phyloP scores from a whole-genome alignment of 2,329 filamentous ascomycete species.

The Fusarium napiforme region DNA sequence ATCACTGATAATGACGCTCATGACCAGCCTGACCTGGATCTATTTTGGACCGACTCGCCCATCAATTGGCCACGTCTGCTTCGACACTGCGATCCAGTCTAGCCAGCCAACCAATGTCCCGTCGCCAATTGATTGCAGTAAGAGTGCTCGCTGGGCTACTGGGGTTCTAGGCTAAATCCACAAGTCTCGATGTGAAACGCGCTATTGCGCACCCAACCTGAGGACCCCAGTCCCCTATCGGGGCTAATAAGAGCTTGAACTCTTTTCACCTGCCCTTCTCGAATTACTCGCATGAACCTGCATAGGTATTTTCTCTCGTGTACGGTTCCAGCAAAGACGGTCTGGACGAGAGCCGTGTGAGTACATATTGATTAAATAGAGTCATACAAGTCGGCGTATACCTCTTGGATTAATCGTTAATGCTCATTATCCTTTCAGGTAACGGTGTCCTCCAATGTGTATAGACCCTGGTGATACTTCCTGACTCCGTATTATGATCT shows the following conservation, averaged over 20 bases:
- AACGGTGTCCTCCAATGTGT: background rate
- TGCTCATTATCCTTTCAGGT: conserved; percentile 32
- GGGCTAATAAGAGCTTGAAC: background rate
- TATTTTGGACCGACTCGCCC: background rate
- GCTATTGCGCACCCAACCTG: conserved; percentile 34
- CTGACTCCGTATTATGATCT: background rate
- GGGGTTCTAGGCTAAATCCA: conserved; percentile 15
- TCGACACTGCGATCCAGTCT: conserved; percentile 6
- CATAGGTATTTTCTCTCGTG: background rate
- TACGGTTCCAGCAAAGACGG: background rate
- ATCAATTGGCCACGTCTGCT: conserved; percentile 22
- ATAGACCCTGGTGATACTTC: background rate
- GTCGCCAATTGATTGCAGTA: conserved; percentile 23
- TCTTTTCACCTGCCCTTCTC: conserved; percentile 27
- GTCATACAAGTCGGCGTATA: background rate
- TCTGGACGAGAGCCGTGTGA: background rate
- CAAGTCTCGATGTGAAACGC: conserved; percentile 34
- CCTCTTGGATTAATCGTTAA: conserved; percentile 8
- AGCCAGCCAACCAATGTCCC: background rate
- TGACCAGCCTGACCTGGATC: conserved; percentile 12
- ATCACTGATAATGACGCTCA: background rate
- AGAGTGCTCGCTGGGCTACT: conserved; percentile 5
- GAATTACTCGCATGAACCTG: conserved; percentile 8
- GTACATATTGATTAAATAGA: background rate
- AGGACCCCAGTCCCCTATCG: conserved; percentile 23